Conservation (phyloP, 345 rosid genomes). For the Citrus unshiu region DNA sequence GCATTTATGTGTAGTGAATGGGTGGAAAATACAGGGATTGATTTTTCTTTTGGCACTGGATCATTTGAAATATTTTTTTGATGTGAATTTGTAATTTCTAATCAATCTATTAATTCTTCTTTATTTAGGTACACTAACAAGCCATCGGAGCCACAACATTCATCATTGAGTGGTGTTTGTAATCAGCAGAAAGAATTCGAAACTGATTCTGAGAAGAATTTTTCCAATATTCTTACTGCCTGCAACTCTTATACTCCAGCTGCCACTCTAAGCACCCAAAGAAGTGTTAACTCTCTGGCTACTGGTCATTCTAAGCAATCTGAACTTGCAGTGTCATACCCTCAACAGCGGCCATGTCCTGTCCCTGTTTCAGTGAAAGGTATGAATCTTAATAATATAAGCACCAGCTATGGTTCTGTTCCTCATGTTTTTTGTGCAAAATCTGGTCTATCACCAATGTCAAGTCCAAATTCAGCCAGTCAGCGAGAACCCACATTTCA, state of each 20-base stretch:
- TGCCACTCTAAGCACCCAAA: constrained; percentile 42
- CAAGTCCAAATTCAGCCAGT: constrained; percentile 55
- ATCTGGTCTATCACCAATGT: constrained; percentile 38
- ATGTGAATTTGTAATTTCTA: constrained; percentile 8
- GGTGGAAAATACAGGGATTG: no score
- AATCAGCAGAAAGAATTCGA: constrained; percentile 27
- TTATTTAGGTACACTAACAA: constrained; percentile 60
- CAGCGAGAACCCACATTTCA: constrained; percentile 44
- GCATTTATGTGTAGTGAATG: background rate
- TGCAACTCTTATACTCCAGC: constrained; percentile 33
- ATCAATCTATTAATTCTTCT: constrained; percentile 19
- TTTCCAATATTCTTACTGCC: constrained; percentile 19
- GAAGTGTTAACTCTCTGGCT: constrained; percentile 32
- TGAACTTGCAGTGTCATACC: constrained; percentile 37
- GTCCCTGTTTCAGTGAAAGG: constrained; percentile 46
- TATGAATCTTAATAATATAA: constrained; percentile 25
- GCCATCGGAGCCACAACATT: constrained; percentile 36
- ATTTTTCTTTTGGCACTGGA: background rate
- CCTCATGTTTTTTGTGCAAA: constrained; percentile 32
- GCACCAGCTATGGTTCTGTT: constrained; percentile 39
- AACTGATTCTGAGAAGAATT: constrained; percentile 25
- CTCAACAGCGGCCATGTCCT: constrained; percentile 41
- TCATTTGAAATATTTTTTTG: background rate
- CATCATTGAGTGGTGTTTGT: constrained; percentile 26
- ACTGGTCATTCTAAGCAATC: constrained; percentile 31